phyloP scores from a whole-genome alignment of 371 early-diverging fungal genomes.

The Rhizopus sp. region DNA sequence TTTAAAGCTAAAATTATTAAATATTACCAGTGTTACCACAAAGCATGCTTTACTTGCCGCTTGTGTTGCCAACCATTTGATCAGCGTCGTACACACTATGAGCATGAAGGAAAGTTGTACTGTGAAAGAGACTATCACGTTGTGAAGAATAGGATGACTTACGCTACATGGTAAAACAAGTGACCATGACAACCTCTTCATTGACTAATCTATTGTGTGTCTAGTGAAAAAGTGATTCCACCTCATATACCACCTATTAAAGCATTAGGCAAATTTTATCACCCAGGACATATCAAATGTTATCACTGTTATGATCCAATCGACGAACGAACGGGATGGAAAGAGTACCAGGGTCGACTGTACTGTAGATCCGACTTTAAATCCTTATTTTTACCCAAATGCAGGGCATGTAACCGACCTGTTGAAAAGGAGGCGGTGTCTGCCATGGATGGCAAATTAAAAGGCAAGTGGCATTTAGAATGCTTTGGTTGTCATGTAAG shows the following conservation, averaged over 20 bases:
- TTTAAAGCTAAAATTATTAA: neutral
- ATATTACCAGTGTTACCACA: conserved; percentile 41
- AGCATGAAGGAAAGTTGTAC: conserved; percentile 65
- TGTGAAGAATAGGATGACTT: conserved; percentile 46
- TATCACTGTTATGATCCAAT: conserved; percentile 66
- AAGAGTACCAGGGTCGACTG: conserved; percentile 70
- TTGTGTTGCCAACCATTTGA: conserved; percentile 67
- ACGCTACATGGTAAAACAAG: conserved; percentile 54
- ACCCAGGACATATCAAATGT: conserved; percentile 70
- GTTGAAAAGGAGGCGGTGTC: conserved; percentile 78
- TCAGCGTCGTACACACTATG: conserved; percentile 62
- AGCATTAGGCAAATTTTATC: conserved; percentile 66
- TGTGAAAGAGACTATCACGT: conserved; percentile 72
- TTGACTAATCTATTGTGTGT: neutral
- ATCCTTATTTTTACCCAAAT: conserved; percentile 63
- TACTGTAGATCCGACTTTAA: conserved; percentile 80
- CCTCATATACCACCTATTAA: conserved; percentile 53
- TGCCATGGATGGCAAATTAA: conserved; percentile 76
- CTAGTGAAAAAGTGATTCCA: conserved; percentile 49
- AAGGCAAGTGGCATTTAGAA: conserved; percentile 78
- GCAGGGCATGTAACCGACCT: conserved; percentile 66
- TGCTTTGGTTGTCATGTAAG: conserved; percentile 59
- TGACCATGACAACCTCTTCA: conserved; percentile 5
- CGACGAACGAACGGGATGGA: conserved; percentile 73
- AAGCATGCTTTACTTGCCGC: conserved; percentile 62